Conservation (phyloP, 345 rosid genomes). For the Cardamine resedifolia region DNA sequence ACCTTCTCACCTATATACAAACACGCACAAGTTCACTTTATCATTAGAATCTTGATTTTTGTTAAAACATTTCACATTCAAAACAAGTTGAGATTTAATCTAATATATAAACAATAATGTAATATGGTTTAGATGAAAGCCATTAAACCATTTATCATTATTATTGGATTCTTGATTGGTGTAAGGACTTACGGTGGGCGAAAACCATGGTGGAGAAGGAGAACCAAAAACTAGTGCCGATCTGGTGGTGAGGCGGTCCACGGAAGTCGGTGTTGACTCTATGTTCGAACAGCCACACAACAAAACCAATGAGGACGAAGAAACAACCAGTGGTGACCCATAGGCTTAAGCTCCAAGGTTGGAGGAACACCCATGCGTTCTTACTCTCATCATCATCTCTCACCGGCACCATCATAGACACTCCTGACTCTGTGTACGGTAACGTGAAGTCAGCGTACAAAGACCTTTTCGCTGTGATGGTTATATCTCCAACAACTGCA, state of each 20-base stretch:
- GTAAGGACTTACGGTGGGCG: conserved; percentile 30
- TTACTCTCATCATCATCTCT: conserved; percentile 38
- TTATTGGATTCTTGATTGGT: not conserved
- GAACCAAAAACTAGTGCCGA: conserved; percentile 37
- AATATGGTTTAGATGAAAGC: too few relatives aligned
- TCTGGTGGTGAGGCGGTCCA: conserved; percentile 38
- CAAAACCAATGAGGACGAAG: conserved; percentile 56
- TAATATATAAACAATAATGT: too few relatives aligned
- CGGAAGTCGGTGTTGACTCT: conserved; percentile 59
- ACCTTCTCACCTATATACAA: conserved; percentile 32
- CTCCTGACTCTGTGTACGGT: conserved; percentile 72
- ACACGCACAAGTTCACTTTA: not conserved
- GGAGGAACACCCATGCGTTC: conserved; percentile 62
- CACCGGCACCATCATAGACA: conserved; percentile 63
- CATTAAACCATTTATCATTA: too few relatives aligned
- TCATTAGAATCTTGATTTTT: not conserved
- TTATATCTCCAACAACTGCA: conserved; percentile 65
- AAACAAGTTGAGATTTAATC: not conserved
- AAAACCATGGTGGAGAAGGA: conserved; percentile 40
- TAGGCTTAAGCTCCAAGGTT: conserved; percentile 62
- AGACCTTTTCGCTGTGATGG: conserved; percentile 55
- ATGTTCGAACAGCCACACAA: conserved; percentile 72
- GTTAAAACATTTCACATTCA: too few relatives aligned
- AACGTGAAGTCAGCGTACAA: conserved; percentile 55
- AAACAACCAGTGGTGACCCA: conserved; percentile 57